These are phyloP conservation scores for Hirsutella thompsonii DNA, from an alignment of 2,329 filamentous ascomycete genomes.

Conservation along the genomic window DNA sequence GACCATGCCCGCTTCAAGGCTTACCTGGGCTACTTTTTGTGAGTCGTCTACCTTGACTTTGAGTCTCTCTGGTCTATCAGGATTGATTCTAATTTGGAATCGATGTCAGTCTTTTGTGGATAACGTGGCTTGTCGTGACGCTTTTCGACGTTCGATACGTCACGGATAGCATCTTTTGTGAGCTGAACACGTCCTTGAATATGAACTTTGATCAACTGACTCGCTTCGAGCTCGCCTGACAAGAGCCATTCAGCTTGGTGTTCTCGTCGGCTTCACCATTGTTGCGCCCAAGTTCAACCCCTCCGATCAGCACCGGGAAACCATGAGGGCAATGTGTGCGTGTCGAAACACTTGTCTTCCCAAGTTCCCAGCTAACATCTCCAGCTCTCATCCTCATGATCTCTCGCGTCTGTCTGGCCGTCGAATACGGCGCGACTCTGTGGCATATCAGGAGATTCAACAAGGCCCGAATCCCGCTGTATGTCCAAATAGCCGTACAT, in stretches of 20 bases:
- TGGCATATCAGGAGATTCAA: conserved; percentile 28
- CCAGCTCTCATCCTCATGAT: conserved; percentile 32
- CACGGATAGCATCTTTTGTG: conserved; percentile 2
- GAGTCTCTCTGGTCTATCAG: too few species aligned
- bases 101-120: neutral
- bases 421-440: conserved; percentile 38
- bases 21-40: conserved; percentile 14
- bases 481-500: conserved; percentile 22
- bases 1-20: conserved; percentile 17
- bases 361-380: neutral
- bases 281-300: conserved; percentile 1
- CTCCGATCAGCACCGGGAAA: neutral
- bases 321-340: conserved; percentile 1
- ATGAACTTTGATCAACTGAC: neutral
- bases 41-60: too few species aligned
- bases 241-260: conserved; percentile 2
- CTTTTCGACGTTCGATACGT: neutral
- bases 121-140: conserved; percentile 2
- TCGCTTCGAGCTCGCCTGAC: neutral
- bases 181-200: neutral
- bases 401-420: conserved; percentile 36
- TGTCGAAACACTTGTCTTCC: neutral
- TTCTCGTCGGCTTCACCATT: conserved; percentile 1
- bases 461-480: conserved; percentile 20
- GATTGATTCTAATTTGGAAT: neutral